A percentile compares a stretch with the other conserved stretches of the same genome.
Evolutionary conservation across 2,329 filamentous ascomycete species (phyloP).

Genomic region (Aspergillus quadrilineatus): DNA sequence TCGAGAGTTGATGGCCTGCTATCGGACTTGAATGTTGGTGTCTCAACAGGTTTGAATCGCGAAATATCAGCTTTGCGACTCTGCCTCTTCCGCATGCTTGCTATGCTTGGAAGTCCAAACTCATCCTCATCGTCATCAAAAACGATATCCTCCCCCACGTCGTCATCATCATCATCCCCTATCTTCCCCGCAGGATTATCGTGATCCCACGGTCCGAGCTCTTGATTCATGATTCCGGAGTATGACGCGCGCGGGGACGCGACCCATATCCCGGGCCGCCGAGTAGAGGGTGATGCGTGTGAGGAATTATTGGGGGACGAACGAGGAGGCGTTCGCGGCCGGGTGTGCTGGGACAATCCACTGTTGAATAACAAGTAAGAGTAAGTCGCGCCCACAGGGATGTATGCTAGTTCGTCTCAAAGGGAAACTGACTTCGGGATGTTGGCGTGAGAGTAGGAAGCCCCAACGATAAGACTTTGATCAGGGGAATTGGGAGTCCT

Average conservation of each 20-base stretch:
- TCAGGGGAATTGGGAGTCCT: slow-evolving; percentile 60
- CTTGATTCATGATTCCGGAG: slow-evolving; percentile 75
- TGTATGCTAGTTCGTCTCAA: slow-evolving; percentile 1
- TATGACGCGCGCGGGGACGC: slow-evolving; percentile 69
- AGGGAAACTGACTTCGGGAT: slow-evolving; percentile 68
- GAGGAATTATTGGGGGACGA: slow-evolving; percentile 55
- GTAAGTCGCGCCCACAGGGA: slow-evolving; percentile 9
- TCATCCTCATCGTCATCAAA: slow-evolving; percentile 92
- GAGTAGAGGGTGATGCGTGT: slow-evolving; percentile 54
- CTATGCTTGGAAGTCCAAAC: slow-evolving; percentile 88
- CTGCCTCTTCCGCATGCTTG: slow-evolving; percentile 78
- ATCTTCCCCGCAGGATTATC: slow-evolving; percentile 35
- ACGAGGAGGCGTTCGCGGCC: slow-evolving; percentile 71
- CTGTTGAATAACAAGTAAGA: slow-evolving; percentile 17
- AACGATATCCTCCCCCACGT: slow-evolving; percentile 67
- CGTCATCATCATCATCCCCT: slow-evolving; percentile 61
- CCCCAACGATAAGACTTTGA: slow-evolving; percentile 77
- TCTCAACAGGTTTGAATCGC: slow-evolving; percentile 45
- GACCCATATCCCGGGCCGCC: slow-evolving; percentile 41
- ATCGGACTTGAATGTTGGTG: slow-evolving; percentile 32
- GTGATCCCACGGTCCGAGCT: slow-evolving; percentile 76
- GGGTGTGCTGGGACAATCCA: slow-evolving; percentile 48
- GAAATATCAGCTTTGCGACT: slow-evolving; percentile 42
- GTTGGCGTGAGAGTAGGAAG: slow-evolving; percentile 94
- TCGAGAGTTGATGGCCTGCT: slow-evolving; percentile 28